These are phyloP conservation scores for Actinidia arguta DNA, from an alignment of 179 eudicot genomes.

Conservation along the genomic window DNA sequence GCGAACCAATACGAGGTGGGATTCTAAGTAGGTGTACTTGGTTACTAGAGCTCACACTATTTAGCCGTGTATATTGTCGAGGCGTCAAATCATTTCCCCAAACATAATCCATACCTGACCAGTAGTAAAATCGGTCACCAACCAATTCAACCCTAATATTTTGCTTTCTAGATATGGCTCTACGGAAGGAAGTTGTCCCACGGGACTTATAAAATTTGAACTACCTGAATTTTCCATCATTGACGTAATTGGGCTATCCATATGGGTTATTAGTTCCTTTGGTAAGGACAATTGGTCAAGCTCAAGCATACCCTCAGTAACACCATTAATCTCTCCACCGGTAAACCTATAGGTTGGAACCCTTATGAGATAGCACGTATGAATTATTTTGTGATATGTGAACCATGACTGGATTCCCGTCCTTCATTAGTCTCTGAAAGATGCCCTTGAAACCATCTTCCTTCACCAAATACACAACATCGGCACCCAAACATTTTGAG, in stretches of 20 bases:
- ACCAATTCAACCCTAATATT: constrained; percentile 22
- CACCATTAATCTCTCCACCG: constrained; percentile 43
- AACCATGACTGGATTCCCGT: constrained; percentile 23
- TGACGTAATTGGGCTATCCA: constrained; percentile 17
- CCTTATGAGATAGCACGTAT: constrained; percentile 41
- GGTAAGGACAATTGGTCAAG: constrained; percentile 38
- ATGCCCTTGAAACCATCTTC: constrained; percentile 35
- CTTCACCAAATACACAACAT: constrained; percentile 30
- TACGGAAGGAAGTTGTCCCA: constrained; percentile 16
- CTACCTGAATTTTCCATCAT: constrained; percentile 25
- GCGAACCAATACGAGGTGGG: constrained; percentile 21
- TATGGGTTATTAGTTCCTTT: constrained; percentile 10
- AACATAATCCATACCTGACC: constrained; percentile 47
- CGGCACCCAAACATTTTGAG: constrained; percentile 35
- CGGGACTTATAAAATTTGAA: constrained; percentile 7
- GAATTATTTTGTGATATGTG: constrained; percentile 34
- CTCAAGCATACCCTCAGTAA: constrained; percentile 40
- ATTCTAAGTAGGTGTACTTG: constrained; percentile 33
- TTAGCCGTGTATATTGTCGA: constrained; percentile 34
- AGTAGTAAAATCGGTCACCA: constrained; percentile 14
- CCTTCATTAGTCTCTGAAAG: constrained; percentile 28
- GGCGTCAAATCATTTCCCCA: constrained; percentile 37
- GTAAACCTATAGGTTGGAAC: constrained; percentile 38
- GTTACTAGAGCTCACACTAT: constrained; percentile 19
- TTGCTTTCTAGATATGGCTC: constrained; percentile 18